Evolutionary conservation across 2,329 filamentous ascomycete species (phyloP).

Genomic region (Fusarium odoratissimum): DNA sequence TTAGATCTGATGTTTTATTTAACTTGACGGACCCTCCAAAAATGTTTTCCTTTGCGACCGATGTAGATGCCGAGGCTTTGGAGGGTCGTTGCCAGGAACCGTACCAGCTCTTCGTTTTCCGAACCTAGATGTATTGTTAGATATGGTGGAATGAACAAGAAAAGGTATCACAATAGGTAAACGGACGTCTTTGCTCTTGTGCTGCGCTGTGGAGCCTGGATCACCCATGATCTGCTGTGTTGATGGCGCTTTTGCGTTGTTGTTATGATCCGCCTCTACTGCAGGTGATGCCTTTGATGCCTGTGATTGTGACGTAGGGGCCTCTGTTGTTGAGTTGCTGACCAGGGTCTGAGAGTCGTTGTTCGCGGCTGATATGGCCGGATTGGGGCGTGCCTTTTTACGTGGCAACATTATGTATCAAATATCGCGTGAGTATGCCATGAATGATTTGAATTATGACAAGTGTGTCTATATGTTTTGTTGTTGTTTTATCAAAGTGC

Average conservation of each 20-base stretch:
- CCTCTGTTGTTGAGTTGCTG: constrained; percentile 26
- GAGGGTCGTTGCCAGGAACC: constrained; percentile 68
- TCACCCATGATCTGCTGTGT: constrained; percentile 31
- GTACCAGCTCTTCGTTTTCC: constrained; percentile 71
- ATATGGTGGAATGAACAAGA: neutral
- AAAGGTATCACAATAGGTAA: neutral
- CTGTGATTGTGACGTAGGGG: constrained; percentile 46
- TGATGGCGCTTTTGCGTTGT: constrained; percentile 28
- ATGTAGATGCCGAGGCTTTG: constrained; percentile 69
- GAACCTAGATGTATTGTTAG: constrained; percentile 53
- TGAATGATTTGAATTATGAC: constrained; percentile 5
- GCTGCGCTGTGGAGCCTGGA: constrained; percentile 5
- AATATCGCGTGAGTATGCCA: constrained; percentile 7
- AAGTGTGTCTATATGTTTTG: constrained; percentile 13
- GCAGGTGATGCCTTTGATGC: constrained; percentile 37
- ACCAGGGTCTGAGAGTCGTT: constrained; percentile 26
- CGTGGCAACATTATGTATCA: constrained; percentile 47
- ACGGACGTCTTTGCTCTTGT: constrained; percentile 33
- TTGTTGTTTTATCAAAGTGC: constrained; percentile 19
- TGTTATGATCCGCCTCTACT: constrained; percentile 30
- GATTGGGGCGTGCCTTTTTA: constrained; percentile 50
- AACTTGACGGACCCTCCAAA: constrained; percentile 65
- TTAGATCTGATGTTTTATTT: constrained; percentile 60
- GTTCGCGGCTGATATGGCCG: constrained; percentile 37
- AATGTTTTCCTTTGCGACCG: constrained; percentile 71